A percentile compares a stretch with the other conserved stretches of the same genome.
Evolutionary conservation across 2,329 filamentous ascomycete genomes (phyloP).

Genomic region (Alternaria hordeiaustralica): DNA sequence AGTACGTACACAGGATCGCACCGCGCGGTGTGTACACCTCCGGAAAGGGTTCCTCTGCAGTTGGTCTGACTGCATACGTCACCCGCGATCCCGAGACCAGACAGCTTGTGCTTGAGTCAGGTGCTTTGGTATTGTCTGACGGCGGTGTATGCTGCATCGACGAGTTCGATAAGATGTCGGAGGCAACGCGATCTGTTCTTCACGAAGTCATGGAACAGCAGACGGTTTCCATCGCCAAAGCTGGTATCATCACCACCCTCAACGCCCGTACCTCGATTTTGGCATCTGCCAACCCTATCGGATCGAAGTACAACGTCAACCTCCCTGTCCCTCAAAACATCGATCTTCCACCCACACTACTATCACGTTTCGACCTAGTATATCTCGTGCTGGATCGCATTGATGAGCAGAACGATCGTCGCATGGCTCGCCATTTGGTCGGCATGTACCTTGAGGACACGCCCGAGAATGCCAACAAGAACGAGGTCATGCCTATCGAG

Average conservation of each 20-base stretch:
- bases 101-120: slow-evolving; percentile 76
- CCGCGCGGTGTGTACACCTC: slow-evolving; percentile 83
- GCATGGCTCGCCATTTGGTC: slow-evolving; percentile 88
- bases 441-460: slow-evolving; percentile 97
- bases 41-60: slow-evolving; percentile 76
- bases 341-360: slow-evolving; percentile 89
- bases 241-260: slow-evolving; percentile 82
- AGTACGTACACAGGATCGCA: slow-evolving; percentile 97
- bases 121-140: slow-evolving; percentile 75
- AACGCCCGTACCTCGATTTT: slow-evolving; percentile 96
- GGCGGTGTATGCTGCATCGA: slow-evolving; percentile 81
- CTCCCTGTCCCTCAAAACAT: slow-evolving; percentile 97
- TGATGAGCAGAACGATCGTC: slow-evolving; percentile 87
- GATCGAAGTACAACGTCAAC: slow-evolving; percentile 96
- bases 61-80: slow-evolving; percentile 79
- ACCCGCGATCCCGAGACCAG: slow-evolving; percentile 76
- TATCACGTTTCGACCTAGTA: slow-evolving; percentile 95
- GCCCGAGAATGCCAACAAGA: slow-evolving; percentile 79
- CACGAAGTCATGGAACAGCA: slow-evolving; percentile 86
- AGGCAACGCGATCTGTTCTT: slow-evolving; percentile 74
- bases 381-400: slow-evolving; percentile 95
- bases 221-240: slow-evolving; percentile 79
- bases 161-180: slow-evolving; percentile 82
- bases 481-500: slow-evolving; percentile 84
- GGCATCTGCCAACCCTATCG: slow-evolving; percentile 96